Evolutionary conservation across 495 filamentous ascomycete species (phyloP), one percentile per base, ranked within the genome.

Genomic region (Xylaria acuta): DNA sequence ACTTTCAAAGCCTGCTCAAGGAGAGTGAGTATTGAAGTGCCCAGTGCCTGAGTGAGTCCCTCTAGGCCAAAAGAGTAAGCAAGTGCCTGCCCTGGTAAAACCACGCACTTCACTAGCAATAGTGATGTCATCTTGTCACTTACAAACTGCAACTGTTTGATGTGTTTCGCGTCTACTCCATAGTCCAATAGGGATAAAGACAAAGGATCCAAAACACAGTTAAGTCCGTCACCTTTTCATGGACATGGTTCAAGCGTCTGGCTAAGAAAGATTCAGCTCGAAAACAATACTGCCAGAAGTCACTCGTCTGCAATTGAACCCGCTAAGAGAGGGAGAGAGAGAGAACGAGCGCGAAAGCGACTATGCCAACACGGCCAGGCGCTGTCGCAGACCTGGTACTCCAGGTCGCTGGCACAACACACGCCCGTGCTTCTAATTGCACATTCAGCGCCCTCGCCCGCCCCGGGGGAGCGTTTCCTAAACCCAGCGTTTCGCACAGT

Each of bases 291-390:
- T 30, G 34, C 20, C 30, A 36, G 20, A 4, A 54, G 65, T 56
- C 38, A 22, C 66, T 59, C 66, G 27, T 22, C 60, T 40, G 40
- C 40, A 69, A 47, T 27, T 62, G 36, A 45, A 43, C 22, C 22
- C 20, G 34, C 65, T 30, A 8, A 69, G 66, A 41, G 40, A 51
- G n/a, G 6, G 49, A 38, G 30, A 62, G 53, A 18, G 8, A 45
- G 8, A 49, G 22, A 36, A 9, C 22, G 40, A 58, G 58, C 32
- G 30, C 32, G 20, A n/a, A 41, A 41, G 59, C 45, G 45, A 72
- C 18, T 60, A 72, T 72, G 70, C 69, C 62, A 34, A 18, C 69
- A 58, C 60, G 56, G 69, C 69, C 59, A 30, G 60, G 47, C 30
- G 32, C 45, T 38, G 69, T 47, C 30, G 62, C 36, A 32, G 60